Evolutionary conservation across 1,139 yeast genomes (phyloP), one percentile per base, ranked within the genome.

Genomic region (Debaryomyces coudertii): DNA sequence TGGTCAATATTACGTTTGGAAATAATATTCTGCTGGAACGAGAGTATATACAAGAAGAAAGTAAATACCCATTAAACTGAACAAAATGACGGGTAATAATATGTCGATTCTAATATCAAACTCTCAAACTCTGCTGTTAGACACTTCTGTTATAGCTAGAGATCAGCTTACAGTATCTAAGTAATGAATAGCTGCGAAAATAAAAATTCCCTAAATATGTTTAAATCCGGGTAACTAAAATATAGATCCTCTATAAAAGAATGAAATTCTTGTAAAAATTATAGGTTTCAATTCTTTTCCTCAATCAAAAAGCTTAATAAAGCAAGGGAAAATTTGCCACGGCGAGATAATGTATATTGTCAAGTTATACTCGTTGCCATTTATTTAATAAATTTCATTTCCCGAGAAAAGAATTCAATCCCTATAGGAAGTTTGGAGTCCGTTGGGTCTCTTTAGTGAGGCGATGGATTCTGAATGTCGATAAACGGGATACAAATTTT

Each of bases 351-450:
- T 76, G 82, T 67, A 75, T 53, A 76, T 71, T 69, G 72, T 76
- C 83, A 78, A 79, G 83, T 79, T 77, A 76, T 71, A 66, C 73
- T 70, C 84, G 85, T 80, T 80, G 85, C 85, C 85, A 80, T 79
- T 75, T 77, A 51, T 52, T 54, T 56, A 53, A 54, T 58, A 58
- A 57, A 54, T 55, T 55, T 54, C 53, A 62, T 63, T 71, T 79
- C 81, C 83, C 84, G 69, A 79, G 82, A 70, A 23, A 23, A 59
- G 53, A 57, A 48, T 52, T 50, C 47, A 57, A 68, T 78, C 83
- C 79, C 75, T 68, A 69, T 70, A 79, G 85, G 85, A 80, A 80
- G 85, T 80, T 80, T 71, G 79, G 58, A 65, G 62, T 65, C 75
- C 74, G 80, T 60, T 57, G 68, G 62, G 76, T 74, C 72, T 69